A percentile compares a stretch with the other conserved stretches of the same genome.
Conservation (phyloP, 2,329 filamentous ascomycete genomes). For the Truncatella angustata region DNA sequence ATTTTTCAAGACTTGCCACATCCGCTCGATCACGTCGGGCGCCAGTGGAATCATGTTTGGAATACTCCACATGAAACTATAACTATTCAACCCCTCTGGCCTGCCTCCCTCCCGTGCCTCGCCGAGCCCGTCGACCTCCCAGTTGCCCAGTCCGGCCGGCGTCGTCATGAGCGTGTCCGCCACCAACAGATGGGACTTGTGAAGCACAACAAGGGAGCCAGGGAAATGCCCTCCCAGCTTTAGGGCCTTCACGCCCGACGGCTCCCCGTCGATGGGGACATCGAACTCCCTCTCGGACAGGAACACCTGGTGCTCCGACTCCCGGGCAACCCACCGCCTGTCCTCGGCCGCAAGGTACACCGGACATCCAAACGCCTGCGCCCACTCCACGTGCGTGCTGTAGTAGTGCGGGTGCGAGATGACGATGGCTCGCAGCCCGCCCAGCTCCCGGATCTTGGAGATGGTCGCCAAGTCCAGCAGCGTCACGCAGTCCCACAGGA, state of each 20-base stretch:
- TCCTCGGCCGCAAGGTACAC: slow-evolving; percentile 70
- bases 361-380: slow-evolving; percentile 63
- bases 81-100: slow-evolving; percentile 50
- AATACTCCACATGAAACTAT: slow-evolving; percentile 74
- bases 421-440: slow-evolving; percentile 69
- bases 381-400: slow-evolving; percentile 74
- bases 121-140: slow-evolving; percentile 42
- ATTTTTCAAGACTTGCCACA: slow-evolving; percentile 66
- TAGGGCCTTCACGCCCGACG: slow-evolving; percentile 56
- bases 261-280: slow-evolving; percentile 24
- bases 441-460: slow-evolving; percentile 52
- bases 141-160: slow-evolving; percentile 52
- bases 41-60: slow-evolving; percentile 72
- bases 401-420: slow-evolving; percentile 85
- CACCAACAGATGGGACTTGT: slow-evolving; percentile 61
- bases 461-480: slow-evolving; percentile 66
- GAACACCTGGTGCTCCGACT: slow-evolving; percentile 43
- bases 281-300: slow-evolving; percentile 42
- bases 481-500: slow-evolving; percentile 78
- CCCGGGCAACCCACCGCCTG: slow-evolving; percentile 56
- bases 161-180: slow-evolving; percentile 77
- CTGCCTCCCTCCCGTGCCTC: slow-evolving; percentile 24
- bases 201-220: slow-evolving; percentile 67
- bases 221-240: slow-evolving; percentile 80
- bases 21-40: slow-evolving; percentile 60